Evolutionary conservation across 163 green algal species (phyloP), one percentile per base, ranked within the genome.

Genomic region (Scenedesmus sp.): DNA sequence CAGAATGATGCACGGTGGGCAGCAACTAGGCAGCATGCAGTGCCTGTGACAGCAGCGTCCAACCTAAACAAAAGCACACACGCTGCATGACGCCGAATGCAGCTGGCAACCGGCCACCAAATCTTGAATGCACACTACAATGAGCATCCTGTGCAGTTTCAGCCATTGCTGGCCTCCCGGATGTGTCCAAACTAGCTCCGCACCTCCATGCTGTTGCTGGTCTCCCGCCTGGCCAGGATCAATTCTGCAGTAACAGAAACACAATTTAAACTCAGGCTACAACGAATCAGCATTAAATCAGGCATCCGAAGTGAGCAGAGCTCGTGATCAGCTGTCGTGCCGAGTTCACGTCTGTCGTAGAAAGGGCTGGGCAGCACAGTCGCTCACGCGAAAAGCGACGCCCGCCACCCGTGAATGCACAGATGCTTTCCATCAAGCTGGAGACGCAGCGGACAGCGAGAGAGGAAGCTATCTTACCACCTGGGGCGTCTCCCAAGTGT

Each of bases 391-490:
- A 90, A 40, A 44, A 90, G 37, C 26, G 44, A 30, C 85, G 85
- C 85, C 85, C 85, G 46, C 85, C 85, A 84, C 85, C 85, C 73
- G 65, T 70, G 15, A 89, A 89, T 83, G 85, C 85, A 89, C 44
- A 83, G 42, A 83, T 72, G 33, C 9, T 49, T 82, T 83, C 68
- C 65, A 68, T 53, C 13, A 89, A 20, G 42, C 68, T 89, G 7
- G 68, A 83, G 43, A 89, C 6, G 85, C 85, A 68, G 83, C 83
- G 65, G 30, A 44, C 42, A 83, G 85, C 85, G 51, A 82, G 33
- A 9, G 43, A 68, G 46, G 85, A 82, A 30, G 70, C 33, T 42
- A 89, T 53, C 85, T 82, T 70, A 83, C 68, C 85, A 89, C 68
- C 43, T 83, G 85, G 68, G 83, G 56, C 68, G 83, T 49, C 82